Evolutionary conservation across 1,284 basidiomycete species (phyloP).

Genomic region (Bjerkandera adusta): DNA sequence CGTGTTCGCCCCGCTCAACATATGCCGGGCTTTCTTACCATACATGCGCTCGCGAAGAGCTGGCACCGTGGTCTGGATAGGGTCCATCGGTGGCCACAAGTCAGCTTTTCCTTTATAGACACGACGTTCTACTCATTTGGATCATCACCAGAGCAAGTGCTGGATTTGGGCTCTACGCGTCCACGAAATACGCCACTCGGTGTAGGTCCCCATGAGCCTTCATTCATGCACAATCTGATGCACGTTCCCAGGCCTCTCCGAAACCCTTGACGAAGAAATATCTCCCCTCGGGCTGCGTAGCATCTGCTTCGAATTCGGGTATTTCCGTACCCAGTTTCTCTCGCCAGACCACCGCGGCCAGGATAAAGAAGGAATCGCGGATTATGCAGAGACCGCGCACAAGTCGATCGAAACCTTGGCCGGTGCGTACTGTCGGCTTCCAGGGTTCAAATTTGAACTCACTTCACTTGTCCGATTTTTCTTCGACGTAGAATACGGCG

Average conservation of each 20-base stretch:
- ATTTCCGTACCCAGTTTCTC: conserved; percentile 41
- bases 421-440: no score
- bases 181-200: conserved; percentile 36
- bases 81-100: conserved; percentile 33
- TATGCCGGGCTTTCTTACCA: conserved; percentile 38
- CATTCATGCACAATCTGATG: no score
- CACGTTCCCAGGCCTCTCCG: conserved; percentile 26
- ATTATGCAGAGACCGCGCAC: no score
- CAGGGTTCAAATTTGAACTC: no score
- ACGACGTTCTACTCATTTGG: no score
- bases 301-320: conserved; percentile 42
- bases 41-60: conserved; percentile 33
- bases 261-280: conserved; percentile 39
- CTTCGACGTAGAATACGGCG: conserved; percentile 23
- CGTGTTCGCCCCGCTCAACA: conserved; percentile 38
- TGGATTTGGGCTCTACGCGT: conserved; percentile 34
- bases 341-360: conserved; percentile 28
- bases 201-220: conserved; percentile 26
- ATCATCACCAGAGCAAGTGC: no score
- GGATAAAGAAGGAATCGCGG: conserved; percentile 34
- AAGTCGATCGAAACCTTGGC: no score
- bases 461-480: no score
- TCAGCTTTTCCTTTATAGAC: no score
- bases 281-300: conserved; percentile 41
- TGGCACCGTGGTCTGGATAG: conserved; percentile 36